Base-by-base conservation (phyloP, 2,329 filamentous ascomycete species). In the Pleomassaria siparia region DNA sequence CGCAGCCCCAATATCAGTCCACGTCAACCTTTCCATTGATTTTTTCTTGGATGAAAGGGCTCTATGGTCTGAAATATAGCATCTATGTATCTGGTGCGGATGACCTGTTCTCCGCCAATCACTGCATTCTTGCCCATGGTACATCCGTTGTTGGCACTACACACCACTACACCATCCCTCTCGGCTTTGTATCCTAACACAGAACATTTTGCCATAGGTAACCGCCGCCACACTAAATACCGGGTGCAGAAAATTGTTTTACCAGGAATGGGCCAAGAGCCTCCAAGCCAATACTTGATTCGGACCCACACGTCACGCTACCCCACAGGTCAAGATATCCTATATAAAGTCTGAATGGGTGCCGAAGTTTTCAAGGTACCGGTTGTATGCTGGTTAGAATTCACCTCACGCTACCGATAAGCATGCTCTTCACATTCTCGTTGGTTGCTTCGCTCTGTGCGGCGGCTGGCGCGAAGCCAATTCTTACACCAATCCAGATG, bases 201-300 rank as follows among this genome's bases (percentile, higher is more conserved):
- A 18, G 16, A 16, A 13, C n/a, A 7, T 35, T 35, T 13, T 35
- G 16, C 18, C 20, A 22, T 37, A 7, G 12, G 11, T 10, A 24
- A 40, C n/a, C n/a, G 6, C 41, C 24, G 41, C 29, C 37, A 29
- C 16, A 24, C 25, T 37, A 35, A 36, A 24, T 37, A 13, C 50
- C 56, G 59, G 56, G 44, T 54, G 57, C 58, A 54, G 44, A 40
- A 44, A 36, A 29, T 43, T 49, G 49, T 49, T 64, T 43, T 62
- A 63, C 53, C 45, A 55, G 56, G 58, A 59, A 63, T 60, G 50
- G 58, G 62, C 62, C 61, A 65, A 65, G 62, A 37, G 28, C 39
- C 47, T 53, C 39, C 49, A 61, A 56, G 50, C 47, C 54, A 47
- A 21, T 37, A 7, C 20, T 22, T 8, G 24, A 22, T 7, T 41